phyloP scores from a whole-genome alignment of 352 stramenopile genomes.

The Elongisporangium anandrum region DNA sequence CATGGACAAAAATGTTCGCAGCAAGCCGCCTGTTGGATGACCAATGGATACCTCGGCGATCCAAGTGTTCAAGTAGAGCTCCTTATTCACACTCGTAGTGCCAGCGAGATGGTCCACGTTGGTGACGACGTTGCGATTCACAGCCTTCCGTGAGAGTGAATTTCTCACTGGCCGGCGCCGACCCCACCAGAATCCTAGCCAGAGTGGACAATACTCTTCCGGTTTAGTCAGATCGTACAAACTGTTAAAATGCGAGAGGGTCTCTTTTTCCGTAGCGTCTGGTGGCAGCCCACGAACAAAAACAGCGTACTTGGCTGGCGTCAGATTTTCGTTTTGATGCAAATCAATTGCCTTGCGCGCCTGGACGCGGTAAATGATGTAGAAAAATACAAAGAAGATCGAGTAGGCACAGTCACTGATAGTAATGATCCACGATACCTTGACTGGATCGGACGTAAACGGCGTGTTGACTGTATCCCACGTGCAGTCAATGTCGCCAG shows the following conservation, averaged over 20 bases:
- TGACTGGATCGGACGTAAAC: conserved; percentile 29
- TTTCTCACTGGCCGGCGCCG: conserved; percentile 39
- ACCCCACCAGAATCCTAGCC: conserved; percentile 62
- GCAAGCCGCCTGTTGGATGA: conserved; percentile 64
- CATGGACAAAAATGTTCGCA: conserved; percentile 71
- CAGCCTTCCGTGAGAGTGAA: conserved; percentile 30
- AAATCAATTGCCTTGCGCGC: conserved; percentile 24
- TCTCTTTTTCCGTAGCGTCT: conserved; percentile 57
- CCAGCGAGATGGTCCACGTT: conserved; percentile 65
- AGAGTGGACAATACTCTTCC: conserved; percentile 59
- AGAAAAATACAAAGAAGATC: conserved; percentile 33
- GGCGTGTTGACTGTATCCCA: conserved; percentile 37
- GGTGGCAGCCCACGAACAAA: conserved; percentile 51
- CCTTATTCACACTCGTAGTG: conserved; percentile 31
- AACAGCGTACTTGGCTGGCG: conserved; percentile 48
- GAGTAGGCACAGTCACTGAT: conserved; percentile 35
- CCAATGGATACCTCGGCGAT: conserved; percentile 83
- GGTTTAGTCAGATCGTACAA: conserved; percentile 70
- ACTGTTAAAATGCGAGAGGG: conserved; percentile 71
- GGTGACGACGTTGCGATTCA: conserved; percentile 43
- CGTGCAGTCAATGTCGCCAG: conserved; percentile 38
- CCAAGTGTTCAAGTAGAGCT: conserved; percentile 79
- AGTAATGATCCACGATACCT: conserved; percentile 43
- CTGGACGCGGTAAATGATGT: conserved; percentile 27
- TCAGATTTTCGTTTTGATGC: conserved; percentile 39